Base-by-base conservation (phyloP, 2,329 filamentous ascomycete genomes). In the Neospermospora avenae region DNA sequence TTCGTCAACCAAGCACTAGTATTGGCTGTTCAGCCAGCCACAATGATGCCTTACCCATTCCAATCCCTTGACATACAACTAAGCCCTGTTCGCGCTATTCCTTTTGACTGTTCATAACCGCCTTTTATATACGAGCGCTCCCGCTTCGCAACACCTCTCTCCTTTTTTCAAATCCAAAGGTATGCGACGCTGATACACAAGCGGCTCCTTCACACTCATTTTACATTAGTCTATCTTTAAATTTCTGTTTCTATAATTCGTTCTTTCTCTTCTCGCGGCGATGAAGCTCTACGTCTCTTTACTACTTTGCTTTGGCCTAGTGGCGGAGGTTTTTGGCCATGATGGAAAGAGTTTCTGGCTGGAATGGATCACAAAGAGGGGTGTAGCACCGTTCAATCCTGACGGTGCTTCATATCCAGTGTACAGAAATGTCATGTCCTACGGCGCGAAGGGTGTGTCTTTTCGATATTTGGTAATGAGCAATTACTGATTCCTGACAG, bases 371-470 rank as follows among this genome's bases (percentile, higher is more conserved):
- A 42, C 53, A 3, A 65, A 68, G 25, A 61, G 65, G 46, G 66
- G 66, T 20, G 55, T 67, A 20, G 59, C 66, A 25, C 58, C 66
- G 13, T 68, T 63, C 52, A 56, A 59, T 28, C 48, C 58, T 22
- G 45, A 54, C 18, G 52, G 57, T 11, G 24, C 49, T 28, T 14
- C 55, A 11, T 68, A 68, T 39, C 57, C 61, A 46, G 63, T 68
- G 6, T 67, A 60, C 28, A 60, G 66, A 35, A 67, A 68, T 58
- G 66, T 68, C 24, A 67, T 62, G 44, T 48, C 55, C 18, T 68
- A 57, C 44, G 66, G 66, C 20, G 66, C 66, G 39, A 65, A 65
- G 37, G 66, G 65, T 63, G 39, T 45, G 51, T 37, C 16, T 16
- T 25, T 8, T 24, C 28, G 4, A 20, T 46, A 7, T 22, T 58